A percentile compares a stretch with the other conserved stretches of the same genome.
Evolutionary conservation across 1,284 basidiomycete genomes (phyloP).

Genomic region (Thecaphora thlaspeos): DNA sequence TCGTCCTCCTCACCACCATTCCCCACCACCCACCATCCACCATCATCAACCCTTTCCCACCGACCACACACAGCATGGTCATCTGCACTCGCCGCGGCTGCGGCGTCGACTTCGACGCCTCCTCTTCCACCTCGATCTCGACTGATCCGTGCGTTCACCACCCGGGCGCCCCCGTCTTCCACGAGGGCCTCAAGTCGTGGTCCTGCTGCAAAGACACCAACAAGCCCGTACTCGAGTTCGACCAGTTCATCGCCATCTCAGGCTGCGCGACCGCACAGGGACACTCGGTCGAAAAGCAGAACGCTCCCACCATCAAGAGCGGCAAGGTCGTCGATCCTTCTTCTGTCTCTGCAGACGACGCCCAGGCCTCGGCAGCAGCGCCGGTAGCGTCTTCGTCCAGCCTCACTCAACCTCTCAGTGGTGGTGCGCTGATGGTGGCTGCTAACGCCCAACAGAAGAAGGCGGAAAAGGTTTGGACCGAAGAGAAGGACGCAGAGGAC

Average conservation of each 20-base stretch:
- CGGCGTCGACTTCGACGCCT: conserved; percentile 41
- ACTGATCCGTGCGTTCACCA: conserved; percentile 43
- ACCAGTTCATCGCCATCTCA: conserved; percentile 50
- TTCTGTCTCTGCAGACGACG: conserved; percentile 1
- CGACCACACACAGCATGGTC: conserved; percentile 30
- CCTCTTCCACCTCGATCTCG: conserved; percentile 3
- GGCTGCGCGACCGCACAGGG: conserved; percentile 39
- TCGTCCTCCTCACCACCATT: too few species aligned
- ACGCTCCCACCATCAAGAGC: conserved; percentile 24
- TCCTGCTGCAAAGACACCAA: conserved; percentile 55
- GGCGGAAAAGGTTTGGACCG: conserved; percentile 8
- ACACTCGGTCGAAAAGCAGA: conserved; percentile 45
- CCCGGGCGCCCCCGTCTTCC: conserved; percentile 55
- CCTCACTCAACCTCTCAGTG: conserved; percentile 23
- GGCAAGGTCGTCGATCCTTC: conserved; percentile 13
- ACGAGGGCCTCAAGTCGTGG: conserved; percentile 57
- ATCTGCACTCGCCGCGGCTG: conserved; percentile 54
- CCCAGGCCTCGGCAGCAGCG: too few species aligned
- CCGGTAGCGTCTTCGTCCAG: too few species aligned
- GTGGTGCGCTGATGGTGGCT: conserved; percentile 25
- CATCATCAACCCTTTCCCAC: too few species aligned
- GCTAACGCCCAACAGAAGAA: conserved; percentile 13
- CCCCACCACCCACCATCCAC: too few species aligned
- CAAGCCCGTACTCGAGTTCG: conserved; percentile 57
- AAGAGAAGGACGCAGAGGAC: conserved; percentile 25